These are phyloP conservation scores for Rhynchosporium graminicola DNA, from an alignment of 2,329 filamentous ascomycete genomes.

Conservation along the genomic window DNA sequence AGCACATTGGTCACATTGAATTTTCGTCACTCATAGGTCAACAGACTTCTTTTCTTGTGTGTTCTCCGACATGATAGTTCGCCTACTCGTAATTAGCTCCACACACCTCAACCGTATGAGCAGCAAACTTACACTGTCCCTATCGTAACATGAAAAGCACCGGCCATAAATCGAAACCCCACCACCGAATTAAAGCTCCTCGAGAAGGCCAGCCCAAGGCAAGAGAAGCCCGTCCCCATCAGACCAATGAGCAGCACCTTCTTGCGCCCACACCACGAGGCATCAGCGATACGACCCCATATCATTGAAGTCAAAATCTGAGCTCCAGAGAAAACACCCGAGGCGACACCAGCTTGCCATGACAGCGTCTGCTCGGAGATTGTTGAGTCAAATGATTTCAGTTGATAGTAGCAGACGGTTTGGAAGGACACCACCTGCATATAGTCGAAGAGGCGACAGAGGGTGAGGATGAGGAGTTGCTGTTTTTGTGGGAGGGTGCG, in stretches of 20 bases:
- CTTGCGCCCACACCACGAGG: constrained; percentile 58
- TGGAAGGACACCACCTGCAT: constrained; percentile 67
- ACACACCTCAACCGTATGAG: no score
- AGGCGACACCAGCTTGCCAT: constrained; percentile 64
- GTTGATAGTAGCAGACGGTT: constrained; percentile 71
- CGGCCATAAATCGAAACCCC: no score
- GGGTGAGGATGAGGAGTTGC: constrained; percentile 68
- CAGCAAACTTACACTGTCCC: no score
- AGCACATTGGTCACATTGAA: no score
- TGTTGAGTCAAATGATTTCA: constrained; percentile 57
- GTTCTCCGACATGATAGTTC: no score
- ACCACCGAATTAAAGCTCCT: no score
- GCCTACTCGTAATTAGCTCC: no score
- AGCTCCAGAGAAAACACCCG: constrained; percentile 64
- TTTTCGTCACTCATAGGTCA: no score
- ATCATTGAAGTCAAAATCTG: constrained; percentile 68
- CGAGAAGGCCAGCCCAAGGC: constrained; percentile 47
- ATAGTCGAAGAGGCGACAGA: constrained; percentile 72
- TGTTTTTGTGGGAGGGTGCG: constrained; percentile 68
- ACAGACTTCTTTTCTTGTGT: no score
- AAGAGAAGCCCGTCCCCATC: constrained; percentile 60
- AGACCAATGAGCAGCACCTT: constrained; percentile 63
- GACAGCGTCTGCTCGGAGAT: constrained; percentile 50
- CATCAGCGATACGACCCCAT: constrained; percentile 63
- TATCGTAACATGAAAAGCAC: no score